phyloP scores from a whole-genome alignment of 805 yeast genomes.

The Lachancea thermotolerans region DNA sequence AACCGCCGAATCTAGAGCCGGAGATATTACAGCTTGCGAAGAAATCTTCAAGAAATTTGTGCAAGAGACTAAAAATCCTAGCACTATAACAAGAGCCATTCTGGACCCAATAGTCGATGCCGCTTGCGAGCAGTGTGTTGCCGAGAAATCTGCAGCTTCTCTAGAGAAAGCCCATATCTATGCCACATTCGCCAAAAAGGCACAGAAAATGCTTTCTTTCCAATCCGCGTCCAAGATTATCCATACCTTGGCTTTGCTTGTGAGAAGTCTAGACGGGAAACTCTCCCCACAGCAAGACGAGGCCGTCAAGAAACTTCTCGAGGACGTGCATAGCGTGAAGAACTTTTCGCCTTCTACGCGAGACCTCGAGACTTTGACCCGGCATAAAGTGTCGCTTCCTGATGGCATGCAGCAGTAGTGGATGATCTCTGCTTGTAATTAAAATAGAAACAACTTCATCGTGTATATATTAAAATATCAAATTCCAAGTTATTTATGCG shows the following conservation, averaged over 20 bases:
- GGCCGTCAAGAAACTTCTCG: slow-evolving; percentile 9
- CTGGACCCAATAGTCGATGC: slow-evolving; percentile 20
- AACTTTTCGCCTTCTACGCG: slow-evolving; percentile 13
- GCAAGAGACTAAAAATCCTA: slow-evolving; percentile 5
- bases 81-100: slow-evolving; percentile 6
- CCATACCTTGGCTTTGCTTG: slow-evolving; percentile 10
- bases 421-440: slow-evolving; percentile 4
- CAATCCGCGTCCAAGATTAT: slow-evolving; percentile 11
- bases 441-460: neutral
- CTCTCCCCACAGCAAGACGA: slow-evolving; percentile 8
- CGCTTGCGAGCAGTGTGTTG: slow-evolving; percentile 15
- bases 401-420: slow-evolving; percentile 1
- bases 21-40: slow-evolving; percentile 20
- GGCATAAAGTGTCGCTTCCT: slow-evolving; percentile 12
- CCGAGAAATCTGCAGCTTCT: slow-evolving; percentile 11
- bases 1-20: slow-evolving; percentile 22
- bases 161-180: slow-evolving; percentile 17
- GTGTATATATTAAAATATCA: too few species aligned
- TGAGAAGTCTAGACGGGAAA: slow-evolving; percentile 10
- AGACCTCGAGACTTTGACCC: slow-evolving; percentile 13
- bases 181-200: slow-evolving; percentile 12
- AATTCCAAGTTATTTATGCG: neutral
- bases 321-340: slow-evolving; percentile 8
- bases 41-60: slow-evolving; percentile 18
- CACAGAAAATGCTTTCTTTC: slow-evolving; percentile 10